A percentile compares a stretch with the other conserved stretches of the same genome.
These are phyloP conservation scores for Cytospora leucostoma DNA, from an alignment of 2,329 filamentous ascomycete genomes.

Conservation along the genomic window DNA sequence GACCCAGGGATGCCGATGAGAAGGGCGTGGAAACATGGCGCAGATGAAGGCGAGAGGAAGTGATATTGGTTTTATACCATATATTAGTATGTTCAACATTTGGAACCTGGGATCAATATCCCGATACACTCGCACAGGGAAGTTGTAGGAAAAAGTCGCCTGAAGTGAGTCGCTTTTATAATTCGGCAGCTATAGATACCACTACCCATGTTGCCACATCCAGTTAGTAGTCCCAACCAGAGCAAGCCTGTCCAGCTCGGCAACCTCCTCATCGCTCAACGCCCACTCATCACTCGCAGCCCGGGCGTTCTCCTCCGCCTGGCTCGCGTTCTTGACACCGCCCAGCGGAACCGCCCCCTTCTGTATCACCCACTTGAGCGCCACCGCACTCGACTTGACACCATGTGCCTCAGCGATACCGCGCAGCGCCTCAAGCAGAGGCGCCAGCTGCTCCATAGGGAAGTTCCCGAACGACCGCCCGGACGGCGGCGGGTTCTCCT, in stretches of 20 bases:
- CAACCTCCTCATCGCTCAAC: constrained; percentile 44
- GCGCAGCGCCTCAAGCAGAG: constrained; percentile 39
- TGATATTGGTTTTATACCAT: too few relatives aligned
- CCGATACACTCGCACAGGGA: too few relatives aligned
- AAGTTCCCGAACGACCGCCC: constrained; percentile 44
- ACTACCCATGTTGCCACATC: constrained; percentile 46
- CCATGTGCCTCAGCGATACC: constrained; percentile 39
- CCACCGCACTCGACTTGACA: constrained; percentile 41
- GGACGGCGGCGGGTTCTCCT: constrained; percentile 40
- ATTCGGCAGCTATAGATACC: too few relatives aligned
- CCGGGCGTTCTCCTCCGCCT: constrained; percentile 41
- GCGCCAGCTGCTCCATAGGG: constrained; percentile 45
- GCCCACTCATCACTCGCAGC: constrained; percentile 42
- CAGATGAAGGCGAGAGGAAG: too few relatives aligned
- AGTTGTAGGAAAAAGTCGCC: too few relatives aligned
- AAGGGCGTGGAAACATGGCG: too few relatives aligned
- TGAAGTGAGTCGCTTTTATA: too few relatives aligned
- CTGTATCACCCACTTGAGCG: constrained; percentile 46
- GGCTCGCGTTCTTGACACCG: constrained; percentile 43
- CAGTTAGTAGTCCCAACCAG: constrained; percentile 42
- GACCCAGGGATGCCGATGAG: too few relatives aligned
- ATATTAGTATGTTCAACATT: too few relatives aligned
- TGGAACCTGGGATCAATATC: too few relatives aligned
- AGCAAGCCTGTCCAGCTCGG: constrained; percentile 42
- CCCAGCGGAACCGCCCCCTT: constrained; percentile 47